Evolutionary conservation across 2,329 filamentous ascomycete genomes (phyloP), one percentile per base, ranked within the genome.

Genomic region (Microsporum canis): DNA sequence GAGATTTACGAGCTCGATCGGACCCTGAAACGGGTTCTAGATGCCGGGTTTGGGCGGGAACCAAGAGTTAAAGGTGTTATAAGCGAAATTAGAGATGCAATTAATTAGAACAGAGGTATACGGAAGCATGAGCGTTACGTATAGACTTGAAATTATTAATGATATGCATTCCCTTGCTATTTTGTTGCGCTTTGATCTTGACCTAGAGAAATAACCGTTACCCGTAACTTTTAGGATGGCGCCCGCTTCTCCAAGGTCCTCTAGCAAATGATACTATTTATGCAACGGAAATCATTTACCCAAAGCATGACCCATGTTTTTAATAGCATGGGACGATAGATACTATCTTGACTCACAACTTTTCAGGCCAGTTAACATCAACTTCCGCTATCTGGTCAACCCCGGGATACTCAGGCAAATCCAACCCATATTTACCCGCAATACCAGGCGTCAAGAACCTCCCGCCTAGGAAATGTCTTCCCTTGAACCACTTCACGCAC

Each of bases 311-410:
- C 31, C 6, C 29, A 31, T 55, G 51, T 36, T 17, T 29, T n/a
- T 34, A 8, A 36, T 5, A 55, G 2, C 12, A 12, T 53, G 43
- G n/a, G 10, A 31, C 31, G n/a, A 31, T n/a, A 4, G 4, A 36
- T 17, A 31, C 43, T 7, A 17, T 14, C 31, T 5, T 47, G 43
- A 17, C 33, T 65, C 57, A 75, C 31, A 76, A 67, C 59, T 67
- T 72, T 34, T 71, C 72, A 58, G 71, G 71, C 3, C 69, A 68
- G 67, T 74, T 69, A 59, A 75, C 73, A 39, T 69, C 70, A 58
- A 95, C 80, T 74, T 99, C 94, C 60, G 91, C 87, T 66, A 96
- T 80, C 75, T 97, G 94, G 73, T 97, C 91, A 66, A 94, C 76
- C 0, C 91, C 94, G 67, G 87, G 79, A 74, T 96, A 99, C 65